These are phyloP conservation scores for Trametes villosa DNA, from an alignment of 768 basidiomycete species.

Conservation along the genomic window DNA sequence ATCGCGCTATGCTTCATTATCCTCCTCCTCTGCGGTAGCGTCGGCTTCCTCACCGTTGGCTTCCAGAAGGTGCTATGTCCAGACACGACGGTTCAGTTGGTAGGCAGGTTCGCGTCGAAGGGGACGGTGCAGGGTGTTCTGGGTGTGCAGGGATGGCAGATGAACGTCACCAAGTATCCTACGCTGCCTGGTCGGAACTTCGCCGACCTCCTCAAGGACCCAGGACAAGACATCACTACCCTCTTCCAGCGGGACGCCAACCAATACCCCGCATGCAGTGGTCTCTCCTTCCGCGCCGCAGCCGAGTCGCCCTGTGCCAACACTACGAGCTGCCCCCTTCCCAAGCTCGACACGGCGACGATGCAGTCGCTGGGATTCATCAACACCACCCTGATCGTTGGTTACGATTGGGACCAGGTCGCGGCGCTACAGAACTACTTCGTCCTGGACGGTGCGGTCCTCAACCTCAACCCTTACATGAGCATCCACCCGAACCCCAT, in stretches of 20 bases:
- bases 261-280: constrained; percentile 68
- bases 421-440: constrained; percentile 71
- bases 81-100: constrained; percentile 49
- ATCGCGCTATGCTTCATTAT: constrained; percentile 91
- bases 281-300: constrained; percentile 68
- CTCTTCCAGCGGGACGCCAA: constrained; percentile 73
- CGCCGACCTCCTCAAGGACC: constrained; percentile 50
- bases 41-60: constrained; percentile 95
- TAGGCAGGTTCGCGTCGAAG: constrained; percentile 49
- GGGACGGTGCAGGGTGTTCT: constrained; percentile 66
- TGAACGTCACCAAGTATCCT: constrained; percentile 66
- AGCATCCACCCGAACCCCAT: constrained; percentile 69
- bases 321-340: constrained; percentile 67
- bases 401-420: constrained; percentile 93
- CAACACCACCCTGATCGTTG: constrained; percentile 71
- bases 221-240: constrained; percentile 91
- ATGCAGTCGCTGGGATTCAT: constrained; percentile 63
- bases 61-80: constrained; percentile 94
- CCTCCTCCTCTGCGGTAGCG: constrained; percentile 68
- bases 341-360: constrained; percentile 59
- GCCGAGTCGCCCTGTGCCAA: constrained; percentile 71
- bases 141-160: constrained; percentile 75
- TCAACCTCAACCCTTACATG: constrained; percentile 91
- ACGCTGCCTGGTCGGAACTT: constrained; percentile 60
- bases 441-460: constrained; percentile 91